These are phyloP conservation scores for Tephrocybe sp. DNA, from an alignment of 768 basidiomycete genomes.

Conservation along the genomic window DNA sequence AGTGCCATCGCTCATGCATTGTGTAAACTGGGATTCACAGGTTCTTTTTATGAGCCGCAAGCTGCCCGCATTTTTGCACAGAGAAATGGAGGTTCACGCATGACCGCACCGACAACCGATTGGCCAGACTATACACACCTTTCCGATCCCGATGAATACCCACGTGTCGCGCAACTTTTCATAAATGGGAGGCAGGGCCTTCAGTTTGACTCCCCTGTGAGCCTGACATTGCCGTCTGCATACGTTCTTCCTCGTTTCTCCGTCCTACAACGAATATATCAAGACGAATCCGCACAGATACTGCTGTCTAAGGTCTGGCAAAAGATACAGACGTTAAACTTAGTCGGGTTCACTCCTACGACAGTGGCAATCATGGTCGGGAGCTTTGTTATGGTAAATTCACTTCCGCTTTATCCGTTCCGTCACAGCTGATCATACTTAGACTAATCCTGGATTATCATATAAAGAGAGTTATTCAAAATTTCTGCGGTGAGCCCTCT, in stretches of 20 bases:
- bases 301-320: slow-evolving; percentile 6
- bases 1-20: slow-evolving; percentile 12
- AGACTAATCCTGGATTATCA: not conserved
- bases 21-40: not conserved
- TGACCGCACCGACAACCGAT: not conserved
- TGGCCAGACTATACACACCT: not conserved
- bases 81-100: not conserved
- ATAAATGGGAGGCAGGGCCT: not conserved
- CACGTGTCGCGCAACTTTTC: not conserved
- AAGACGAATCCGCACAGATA: not conserved
- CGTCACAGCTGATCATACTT: not conserved
- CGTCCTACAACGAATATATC: not conserved
- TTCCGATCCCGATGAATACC: not conserved
- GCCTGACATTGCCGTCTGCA: slow-evolving; percentile 15
- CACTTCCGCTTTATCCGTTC: not conserved
- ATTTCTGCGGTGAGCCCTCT: not conserved
- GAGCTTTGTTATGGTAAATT: slow-evolving; percentile 12
- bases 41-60: not conserved
- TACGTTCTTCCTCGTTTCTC: slow-evolving; percentile 8
- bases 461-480: not conserved
- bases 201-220: not conserved
- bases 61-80: not conserved
- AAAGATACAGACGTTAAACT: slow-evolving; percentile 1
- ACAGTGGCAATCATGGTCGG: slow-evolving; percentile 15
- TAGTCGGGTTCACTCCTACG: slow-evolving; percentile 2